These are phyloP conservation scores for Boechera divaricarpa DNA, from an alignment of 345 rosid species.

Conservation along the genomic window DNA sequence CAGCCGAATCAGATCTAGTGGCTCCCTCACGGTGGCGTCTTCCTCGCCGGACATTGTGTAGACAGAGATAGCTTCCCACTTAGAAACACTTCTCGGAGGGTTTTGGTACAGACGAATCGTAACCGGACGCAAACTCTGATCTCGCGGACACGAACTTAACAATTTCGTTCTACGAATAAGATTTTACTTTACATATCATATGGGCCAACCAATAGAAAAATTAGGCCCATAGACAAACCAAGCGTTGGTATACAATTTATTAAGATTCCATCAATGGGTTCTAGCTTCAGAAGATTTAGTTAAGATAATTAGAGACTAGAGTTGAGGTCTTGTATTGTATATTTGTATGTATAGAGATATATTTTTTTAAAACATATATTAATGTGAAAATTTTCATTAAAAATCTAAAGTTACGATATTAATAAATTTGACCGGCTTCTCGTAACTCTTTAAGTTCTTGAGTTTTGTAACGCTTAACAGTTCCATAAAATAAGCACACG, in stretches of 20 bases:
- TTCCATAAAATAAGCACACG: neutral
- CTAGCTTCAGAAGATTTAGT: no score
- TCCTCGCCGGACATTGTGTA: slow-evolving; percentile 81
- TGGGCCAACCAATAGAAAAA: slow-evolving; percentile 19
- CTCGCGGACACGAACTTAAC: neutral
- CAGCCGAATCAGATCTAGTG: slow-evolving; percentile 93
- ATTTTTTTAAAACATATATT: no score
- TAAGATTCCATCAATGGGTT: no score
- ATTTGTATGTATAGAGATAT: no score
- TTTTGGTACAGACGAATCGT: slow-evolving; percentile 19
- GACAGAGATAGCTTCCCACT: neutral
- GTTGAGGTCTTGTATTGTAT: no score
- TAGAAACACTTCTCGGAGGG: slow-evolving; percentile 25
- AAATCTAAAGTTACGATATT: no score
- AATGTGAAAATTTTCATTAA: no score
- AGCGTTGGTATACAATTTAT: neutral
- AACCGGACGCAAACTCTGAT: slow-evolving; percentile 2
- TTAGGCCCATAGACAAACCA: neutral
- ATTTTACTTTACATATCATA: neutral
- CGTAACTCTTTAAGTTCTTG: neutral
- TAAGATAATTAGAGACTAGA: no score
- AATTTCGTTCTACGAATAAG: neutral
- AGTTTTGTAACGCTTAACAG: neutral
- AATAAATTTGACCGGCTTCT: neutral
- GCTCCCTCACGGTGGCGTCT: slow-evolving; percentile 98